Evolutionary conservation across 176 grass and related monocot genomes (phyloP).

Genomic region (Pontederia paniculata): DNA sequence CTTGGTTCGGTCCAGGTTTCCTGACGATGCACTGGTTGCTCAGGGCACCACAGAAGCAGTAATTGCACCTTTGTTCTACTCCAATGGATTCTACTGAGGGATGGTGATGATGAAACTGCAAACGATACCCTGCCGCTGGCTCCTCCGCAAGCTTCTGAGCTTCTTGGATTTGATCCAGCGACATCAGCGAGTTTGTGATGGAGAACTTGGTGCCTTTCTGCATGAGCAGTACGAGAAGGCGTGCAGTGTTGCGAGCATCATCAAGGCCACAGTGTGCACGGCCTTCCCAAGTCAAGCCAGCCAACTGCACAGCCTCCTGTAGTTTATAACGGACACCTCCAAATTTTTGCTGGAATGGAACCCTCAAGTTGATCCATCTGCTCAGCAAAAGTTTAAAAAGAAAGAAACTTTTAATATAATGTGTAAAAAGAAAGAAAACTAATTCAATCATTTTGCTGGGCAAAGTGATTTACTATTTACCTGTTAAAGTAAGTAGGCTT

Average conservation of each 20-base stretch:
- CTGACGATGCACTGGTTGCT: slow-evolving; percentile 49
- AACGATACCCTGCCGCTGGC: too few relatives aligned
- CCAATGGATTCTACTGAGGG: too few relatives aligned
- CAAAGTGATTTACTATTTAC: slow-evolving; percentile 15
- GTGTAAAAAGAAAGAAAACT: too few relatives aligned
- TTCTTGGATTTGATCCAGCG: too few relatives aligned
- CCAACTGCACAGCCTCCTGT: slow-evolving; percentile 75
- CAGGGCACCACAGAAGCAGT: slow-evolving; percentile 63
- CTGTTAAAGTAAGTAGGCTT: slow-evolving; percentile 97
- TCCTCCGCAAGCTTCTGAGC: too few relatives aligned
- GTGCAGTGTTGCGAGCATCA: slow-evolving; percentile 81
- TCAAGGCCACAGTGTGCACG: slow-evolving; percentile 82
- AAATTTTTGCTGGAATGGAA: slow-evolving; percentile 70
- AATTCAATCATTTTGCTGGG: too few relatives aligned
- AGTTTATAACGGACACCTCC: slow-evolving; percentile 48
- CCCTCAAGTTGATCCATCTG: slow-evolving; percentile 90
- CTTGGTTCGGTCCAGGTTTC: slow-evolving; percentile 73
- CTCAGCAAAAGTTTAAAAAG: too few relatives aligned
- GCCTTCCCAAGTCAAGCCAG: slow-evolving; percentile 80
- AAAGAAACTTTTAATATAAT: too few relatives aligned
- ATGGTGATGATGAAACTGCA: too few relatives aligned
- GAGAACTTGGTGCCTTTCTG: slow-evolving; percentile 69
- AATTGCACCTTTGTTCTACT: slow-evolving; percentile 33
- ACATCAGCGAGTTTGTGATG: slow-evolving; percentile 59
- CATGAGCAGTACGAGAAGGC: slow-evolving; percentile 65